Evolutionary conservation across 306 rosid genomes (phyloP), one percentile per base, ranked within the genome.

Genomic region (Sesbania bispinosa): DNA sequence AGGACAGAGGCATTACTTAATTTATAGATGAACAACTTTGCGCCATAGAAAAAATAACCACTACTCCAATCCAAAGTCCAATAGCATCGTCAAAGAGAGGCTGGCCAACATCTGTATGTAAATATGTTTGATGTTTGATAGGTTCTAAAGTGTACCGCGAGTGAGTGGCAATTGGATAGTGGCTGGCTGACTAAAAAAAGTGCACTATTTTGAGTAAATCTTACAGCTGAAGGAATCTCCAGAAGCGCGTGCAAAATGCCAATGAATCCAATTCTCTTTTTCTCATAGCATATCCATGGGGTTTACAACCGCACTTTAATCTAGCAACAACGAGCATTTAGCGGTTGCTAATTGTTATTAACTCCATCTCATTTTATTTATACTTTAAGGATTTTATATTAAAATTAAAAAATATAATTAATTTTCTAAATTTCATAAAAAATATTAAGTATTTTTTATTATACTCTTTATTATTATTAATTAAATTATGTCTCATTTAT

Each of bases 221-320:
- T 73, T 61, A 52, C 0, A 1, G 51, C 8, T 13, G 69, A 73
- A 77, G 85, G 57, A 66, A 77, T 53, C 59, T 51, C 18, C 30
- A 35, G 38, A 71, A 67, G 61, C 32, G 47, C 33, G 50, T 59
- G 79, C 68, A 36, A 60, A 69, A 51, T 72, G 52, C 57, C 43
- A 4, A 45, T 29, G 67, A 77, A 51, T 63, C 66, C 47, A 27
- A 58, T 58, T 76, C 67, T 57, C 27, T 41, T 46, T 61, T 30
- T 26, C 39, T 27, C 32, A 43, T 15, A 30, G 73, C 58, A 11
- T 7, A 1, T 38, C 53, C 53, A 38, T 42, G 50, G 71, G 38
- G 65, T 69, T 64, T 35, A 36, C 16, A 46, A 42, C n/a, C 24
- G 19, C 47, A 4, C 70, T 58, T 60, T 3, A 60, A 0, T 14